A percentile compares a stretch with the other conserved stretches of the same genome.
phyloP scores from a whole-genome alignment of 2,329 filamentous ascomycete genomes.

The Nannizziopsis barbatae region DNA sequence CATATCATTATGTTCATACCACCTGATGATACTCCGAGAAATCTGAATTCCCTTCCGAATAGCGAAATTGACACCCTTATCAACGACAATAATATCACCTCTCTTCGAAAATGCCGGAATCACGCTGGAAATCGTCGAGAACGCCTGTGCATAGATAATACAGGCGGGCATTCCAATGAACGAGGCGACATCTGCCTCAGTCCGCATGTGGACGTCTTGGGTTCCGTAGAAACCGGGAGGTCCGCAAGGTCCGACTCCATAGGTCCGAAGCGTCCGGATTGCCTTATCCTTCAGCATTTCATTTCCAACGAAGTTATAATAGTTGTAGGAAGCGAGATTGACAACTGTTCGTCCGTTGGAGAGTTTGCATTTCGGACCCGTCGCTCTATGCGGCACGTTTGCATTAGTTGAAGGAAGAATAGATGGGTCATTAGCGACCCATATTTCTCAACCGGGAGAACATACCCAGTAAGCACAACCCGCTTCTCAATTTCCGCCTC shows the following conservation, averaged over 20 bases:
- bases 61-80: conserved; percentile 84
- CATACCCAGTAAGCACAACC: conserved; percentile 77
- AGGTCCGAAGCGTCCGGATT: conserved; percentile 83
- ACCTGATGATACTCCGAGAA: conserved; percentile 76
- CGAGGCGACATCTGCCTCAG: conserved; percentile 82
- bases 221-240: conserved; percentile 97
- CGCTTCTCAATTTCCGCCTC: conserved; percentile 71
- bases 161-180: conserved; percentile 79
- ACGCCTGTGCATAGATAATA: conserved; percentile 92
- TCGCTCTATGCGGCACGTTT: conserved; percentile 49
- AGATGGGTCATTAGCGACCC: too few relatives aligned
- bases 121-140: conserved; percentile 92
- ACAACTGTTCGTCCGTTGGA: conserved; percentile 78
- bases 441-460: background rate
- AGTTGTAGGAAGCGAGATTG: conserved; percentile 92
- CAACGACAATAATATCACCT: conserved; percentile 92
- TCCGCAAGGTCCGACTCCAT: conserved; percentile 92
- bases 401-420: background rate
- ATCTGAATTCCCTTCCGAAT: conserved; percentile 92
- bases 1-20: conserved; percentile 96
- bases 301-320: conserved; percentile 92
- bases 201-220: conserved; percentile 96
- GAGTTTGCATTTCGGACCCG: conserved; percentile 81
- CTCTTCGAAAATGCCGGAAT: conserved; percentile 96
- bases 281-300: conserved; percentile 91